Evolutionary conservation across 1,284 basidiomycete species (phyloP).

Genomic region (Cryptococcus amylolentus): DNA sequence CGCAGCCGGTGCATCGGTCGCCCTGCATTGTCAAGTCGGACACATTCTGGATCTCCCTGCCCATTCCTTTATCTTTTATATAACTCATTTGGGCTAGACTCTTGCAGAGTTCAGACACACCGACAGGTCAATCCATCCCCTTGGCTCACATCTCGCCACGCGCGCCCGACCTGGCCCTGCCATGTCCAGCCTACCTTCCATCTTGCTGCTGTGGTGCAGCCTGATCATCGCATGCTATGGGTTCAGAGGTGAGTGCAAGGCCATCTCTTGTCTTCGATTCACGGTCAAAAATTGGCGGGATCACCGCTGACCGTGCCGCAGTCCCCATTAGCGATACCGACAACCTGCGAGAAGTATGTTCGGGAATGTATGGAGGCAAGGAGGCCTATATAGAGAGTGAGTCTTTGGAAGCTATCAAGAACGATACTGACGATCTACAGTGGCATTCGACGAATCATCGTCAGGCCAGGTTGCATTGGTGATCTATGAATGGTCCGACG

Average conservation of each 20-base stretch:
- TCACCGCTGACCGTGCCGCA: constrained; percentile 6
- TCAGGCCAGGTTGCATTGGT: constrained; percentile 89
- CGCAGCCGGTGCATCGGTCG: too few species aligned
- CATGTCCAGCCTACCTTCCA: too few species aligned
- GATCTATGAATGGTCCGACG: constrained; percentile 92
- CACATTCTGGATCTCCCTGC: too few species aligned
- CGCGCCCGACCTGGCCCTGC: too few species aligned
- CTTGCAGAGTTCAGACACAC: too few species aligned
- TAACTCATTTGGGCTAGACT: too few species aligned
- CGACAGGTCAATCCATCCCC: too few species aligned
- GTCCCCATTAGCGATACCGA: constrained; percentile 57
- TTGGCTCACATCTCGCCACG: too few species aligned
- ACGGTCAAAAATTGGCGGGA: neutral
- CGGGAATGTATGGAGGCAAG: constrained; percentile 79
- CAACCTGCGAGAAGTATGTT: constrained; percentile 73
- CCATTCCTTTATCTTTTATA: too few species aligned
- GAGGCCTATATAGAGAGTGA: neutral
- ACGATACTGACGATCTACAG: constrained; percentile 49
- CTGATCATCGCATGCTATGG: neutral
- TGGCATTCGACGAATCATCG: constrained; percentile 72
- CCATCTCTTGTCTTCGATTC: neutral
- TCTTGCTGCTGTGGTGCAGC: too few species aligned
- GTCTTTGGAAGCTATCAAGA: neutral
- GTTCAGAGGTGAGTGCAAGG: constrained; percentile 4
- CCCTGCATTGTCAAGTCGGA: too few species aligned